A percentile compares a stretch with the other conserved stretches of the same genome.
These are phyloP conservation scores for Penicillium capsulatum DNA, from an alignment of 2,329 filamentous ascomycete species.

Conservation along the genomic window DNA sequence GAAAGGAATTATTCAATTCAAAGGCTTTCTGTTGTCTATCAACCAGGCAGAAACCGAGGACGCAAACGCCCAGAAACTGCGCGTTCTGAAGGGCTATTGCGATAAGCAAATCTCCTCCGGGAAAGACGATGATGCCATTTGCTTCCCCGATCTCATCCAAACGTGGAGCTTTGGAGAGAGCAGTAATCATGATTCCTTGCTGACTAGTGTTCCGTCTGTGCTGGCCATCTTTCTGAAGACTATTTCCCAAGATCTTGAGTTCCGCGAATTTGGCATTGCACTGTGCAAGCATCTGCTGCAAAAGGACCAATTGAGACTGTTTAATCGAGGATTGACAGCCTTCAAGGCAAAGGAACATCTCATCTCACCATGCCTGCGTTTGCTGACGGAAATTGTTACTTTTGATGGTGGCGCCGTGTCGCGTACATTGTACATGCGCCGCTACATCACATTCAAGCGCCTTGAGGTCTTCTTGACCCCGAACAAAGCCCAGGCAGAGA, in stretches of 20 bases:
- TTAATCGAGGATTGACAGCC: constrained; percentile 73
- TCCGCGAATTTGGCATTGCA: constrained; percentile 69
- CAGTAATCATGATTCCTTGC: constrained; percentile 72
- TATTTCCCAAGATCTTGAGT: constrained; percentile 67
- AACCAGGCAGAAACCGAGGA: constrained; percentile 32
- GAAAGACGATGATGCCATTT: constrained; percentile 52
- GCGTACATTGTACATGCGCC: constrained; percentile 69
- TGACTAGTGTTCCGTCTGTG: constrained; percentile 75
- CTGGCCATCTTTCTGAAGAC: constrained; percentile 77
- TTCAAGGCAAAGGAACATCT: constrained; percentile 81
- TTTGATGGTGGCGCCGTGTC: constrained; percentile 83
- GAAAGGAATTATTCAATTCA: constrained; percentile 43
- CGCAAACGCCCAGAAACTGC: constrained; percentile 39
- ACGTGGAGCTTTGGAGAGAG: constrained; percentile 81
- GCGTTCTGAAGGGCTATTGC: constrained; percentile 45
- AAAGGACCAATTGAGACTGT: constrained; percentile 72
- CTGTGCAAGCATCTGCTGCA: constrained; percentile 79
- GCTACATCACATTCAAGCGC: constrained; percentile 73
- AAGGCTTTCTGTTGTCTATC: constrained; percentile 42
- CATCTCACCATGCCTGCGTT: constrained; percentile 79
- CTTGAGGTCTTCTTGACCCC: constrained; percentile 76
- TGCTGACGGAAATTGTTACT: constrained; percentile 78
- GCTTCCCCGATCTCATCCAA: constrained; percentile 75
- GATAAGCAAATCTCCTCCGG: constrained; percentile 52
- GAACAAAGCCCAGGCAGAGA: constrained; percentile 50